Conservation (phyloP, 495 filamentous ascomycete genomes). For the Saxispiralis lemnorum region DNA sequence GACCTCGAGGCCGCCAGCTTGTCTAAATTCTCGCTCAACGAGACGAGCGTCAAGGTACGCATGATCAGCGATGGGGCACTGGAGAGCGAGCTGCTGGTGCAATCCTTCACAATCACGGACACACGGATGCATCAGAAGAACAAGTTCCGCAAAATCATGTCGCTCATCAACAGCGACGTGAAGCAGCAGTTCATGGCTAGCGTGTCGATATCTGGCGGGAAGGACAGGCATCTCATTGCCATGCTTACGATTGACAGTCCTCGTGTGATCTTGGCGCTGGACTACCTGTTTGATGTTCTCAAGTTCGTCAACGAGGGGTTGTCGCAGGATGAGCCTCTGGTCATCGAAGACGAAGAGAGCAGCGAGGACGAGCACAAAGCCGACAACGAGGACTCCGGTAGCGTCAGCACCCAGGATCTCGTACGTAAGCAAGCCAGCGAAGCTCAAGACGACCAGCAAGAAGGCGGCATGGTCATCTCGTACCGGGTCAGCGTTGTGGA, state of each 20-base stretch:
- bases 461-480: conserved; percentile 49
- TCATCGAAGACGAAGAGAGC: conserved; percentile 31
- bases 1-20: conserved; percentile 65
- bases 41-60: conserved; percentile 78
- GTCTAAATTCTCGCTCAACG: conserved; percentile 82
- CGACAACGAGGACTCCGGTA: conserved; percentile 36
- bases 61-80: conserved; percentile 85
- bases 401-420: conserved; percentile 11
- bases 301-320: conserved; percentile 57
- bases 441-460: conserved; percentile 13
- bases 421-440: not conserved
- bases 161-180: conserved; percentile 77
- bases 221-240: conserved; percentile 67
- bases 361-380: conserved; percentile 39
- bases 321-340: conserved; percentile 39
- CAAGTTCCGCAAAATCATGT: conserved; percentile 97
- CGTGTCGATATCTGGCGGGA: conserved; percentile 75
- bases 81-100: conserved; percentile 82
- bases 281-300: conserved; percentile 83
- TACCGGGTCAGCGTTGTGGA: conserved; percentile 89
- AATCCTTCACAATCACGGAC: conserved; percentile 87
- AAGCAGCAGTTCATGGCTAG: conserved; percentile 96
- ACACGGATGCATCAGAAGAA: conserved; percentile 72
- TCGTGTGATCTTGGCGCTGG: conserved; percentile 80
- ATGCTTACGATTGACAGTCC: conserved; percentile 93